phyloP scores from a whole-genome alignment of 257 asterid species.

The Anisodus acutangulus region DNA sequence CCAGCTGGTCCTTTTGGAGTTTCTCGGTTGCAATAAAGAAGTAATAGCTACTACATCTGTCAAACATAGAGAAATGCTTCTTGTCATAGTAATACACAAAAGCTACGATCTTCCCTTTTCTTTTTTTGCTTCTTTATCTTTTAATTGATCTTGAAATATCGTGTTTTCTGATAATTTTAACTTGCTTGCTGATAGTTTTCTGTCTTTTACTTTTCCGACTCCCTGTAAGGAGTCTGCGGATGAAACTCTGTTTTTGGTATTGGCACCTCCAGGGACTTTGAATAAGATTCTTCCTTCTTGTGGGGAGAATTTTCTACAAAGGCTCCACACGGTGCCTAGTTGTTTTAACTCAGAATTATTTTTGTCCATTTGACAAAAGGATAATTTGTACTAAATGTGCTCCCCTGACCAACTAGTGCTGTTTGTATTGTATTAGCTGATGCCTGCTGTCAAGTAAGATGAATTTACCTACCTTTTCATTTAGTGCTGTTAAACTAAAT shows the following conservation, averaged over 20 bases:
- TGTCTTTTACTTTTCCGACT: background rate
- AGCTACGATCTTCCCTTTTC: background rate
- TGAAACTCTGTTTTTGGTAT: background rate
- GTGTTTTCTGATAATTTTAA: background rate
- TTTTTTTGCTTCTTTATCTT: background rate
- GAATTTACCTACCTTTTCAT: background rate
- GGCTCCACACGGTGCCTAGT: background rate
- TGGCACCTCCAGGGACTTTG: background rate
- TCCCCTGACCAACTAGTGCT: background rate
- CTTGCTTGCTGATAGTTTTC: slow-evolving; percentile 5
- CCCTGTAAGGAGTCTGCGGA: background rate
- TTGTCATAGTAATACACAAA: background rate
- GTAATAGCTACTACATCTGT: background rate
- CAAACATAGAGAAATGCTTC: background rate
- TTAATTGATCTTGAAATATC: background rate
- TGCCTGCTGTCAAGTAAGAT: slow-evolving; percentile 21
- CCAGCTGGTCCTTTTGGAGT: background rate
- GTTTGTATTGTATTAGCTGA: slow-evolving; percentile 23
- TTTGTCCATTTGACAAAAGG: background rate
- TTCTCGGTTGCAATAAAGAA: background rate
- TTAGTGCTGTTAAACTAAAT: background rate
- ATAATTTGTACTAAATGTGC: slow-evolving; percentile 7
- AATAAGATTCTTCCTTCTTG: background rate
- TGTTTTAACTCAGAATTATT: background rate
- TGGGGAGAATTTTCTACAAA: background rate